phyloP scores from a whole-genome alignment of 2,329 filamentous ascomycete species.

The Aspergillus jensenii region DNA sequence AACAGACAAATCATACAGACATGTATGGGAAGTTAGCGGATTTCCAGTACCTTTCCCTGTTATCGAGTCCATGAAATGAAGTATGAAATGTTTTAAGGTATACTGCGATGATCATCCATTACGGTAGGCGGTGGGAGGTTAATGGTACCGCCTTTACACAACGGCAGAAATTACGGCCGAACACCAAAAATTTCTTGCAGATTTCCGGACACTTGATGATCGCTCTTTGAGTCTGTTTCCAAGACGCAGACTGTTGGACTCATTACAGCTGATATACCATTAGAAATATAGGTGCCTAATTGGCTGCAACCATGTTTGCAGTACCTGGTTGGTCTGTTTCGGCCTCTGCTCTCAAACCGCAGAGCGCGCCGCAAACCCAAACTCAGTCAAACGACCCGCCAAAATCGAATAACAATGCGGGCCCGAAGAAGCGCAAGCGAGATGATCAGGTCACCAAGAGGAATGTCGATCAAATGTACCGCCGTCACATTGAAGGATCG shows the following conservation, averaged over 20 bases:
- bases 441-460: constrained; percentile 57
- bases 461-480: constrained; percentile 78
- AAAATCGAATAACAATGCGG: constrained; percentile 26
- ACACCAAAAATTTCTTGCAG: constrained; percentile 6
- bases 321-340: constrained; percentile 91
- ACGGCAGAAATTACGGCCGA: constrained; percentile 1
- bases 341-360: constrained; percentile 67
- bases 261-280: neutral
- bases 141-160: neutral
- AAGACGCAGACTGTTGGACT: neutral
- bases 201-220: neutral
- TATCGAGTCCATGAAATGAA: neutral
- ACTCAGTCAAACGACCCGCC: constrained; percentile 48
- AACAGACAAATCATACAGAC: neutral
- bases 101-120: neutral
- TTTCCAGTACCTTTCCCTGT: neutral
- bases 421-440: constrained; percentile 54
- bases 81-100: neutral
- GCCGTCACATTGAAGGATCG: constrained; percentile 73
- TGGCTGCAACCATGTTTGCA: constrained; percentile 68
- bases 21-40: neutral
- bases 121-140: neutral
- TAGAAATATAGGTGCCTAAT: neutral
- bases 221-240: neutral
- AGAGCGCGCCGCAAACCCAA: constrained; percentile 61